Base-by-base conservation (phyloP, 2,329 filamentous ascomycete genomes). In the Macroventuria anomochaeta region DNA sequence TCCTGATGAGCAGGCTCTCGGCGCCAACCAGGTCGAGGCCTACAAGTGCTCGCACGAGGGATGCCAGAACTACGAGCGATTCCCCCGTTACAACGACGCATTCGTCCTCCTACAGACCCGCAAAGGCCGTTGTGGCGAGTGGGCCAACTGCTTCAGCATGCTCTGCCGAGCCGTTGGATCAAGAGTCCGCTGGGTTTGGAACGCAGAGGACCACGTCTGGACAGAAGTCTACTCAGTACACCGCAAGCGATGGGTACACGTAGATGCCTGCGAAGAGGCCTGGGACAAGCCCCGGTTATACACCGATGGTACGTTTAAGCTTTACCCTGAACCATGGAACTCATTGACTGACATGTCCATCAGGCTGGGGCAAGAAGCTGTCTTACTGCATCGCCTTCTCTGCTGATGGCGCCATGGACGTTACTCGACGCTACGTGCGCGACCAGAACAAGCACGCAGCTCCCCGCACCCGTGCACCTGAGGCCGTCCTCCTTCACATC, bases 111-210 rank as follows among this genome's bases (percentile, higher is more conserved):
- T 99, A 36, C 89, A 97, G 74, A 96, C 91, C 23, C 83, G 90
- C 63, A 85, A 89, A 63, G 95, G 95, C 29, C 88, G 95, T 63
- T 89, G 89, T 57, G 95, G 95, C 57, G 95, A 99, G 79, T 97
- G 95, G 92, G 92, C 91, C 62, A 97, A 97, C 77, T 97, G 93
- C 81, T 99, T 99, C 79, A 93, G 89, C 78, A 97, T 97, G 95
- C 83, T 99, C 46, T 97, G 93, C 80, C 86, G 93, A 55, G 95
- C 95, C 4, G 86, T 97, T 12, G 93, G 93, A 42, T 90, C 89
- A 55, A 85, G 93, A 57, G 92, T 97, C 20, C 86, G 95, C 68
- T 99, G 95, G 95, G 89, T 99, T 10, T 99, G 95, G 95, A 97
- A 97, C 65, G 88, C 89, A 25, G 95, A 97, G 75, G 95, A 97